These are phyloP conservation scores for Vaccinium macrocarpon DNA, from an alignment of 148 eudicot genomes.

Conservation along the genomic window DNA sequence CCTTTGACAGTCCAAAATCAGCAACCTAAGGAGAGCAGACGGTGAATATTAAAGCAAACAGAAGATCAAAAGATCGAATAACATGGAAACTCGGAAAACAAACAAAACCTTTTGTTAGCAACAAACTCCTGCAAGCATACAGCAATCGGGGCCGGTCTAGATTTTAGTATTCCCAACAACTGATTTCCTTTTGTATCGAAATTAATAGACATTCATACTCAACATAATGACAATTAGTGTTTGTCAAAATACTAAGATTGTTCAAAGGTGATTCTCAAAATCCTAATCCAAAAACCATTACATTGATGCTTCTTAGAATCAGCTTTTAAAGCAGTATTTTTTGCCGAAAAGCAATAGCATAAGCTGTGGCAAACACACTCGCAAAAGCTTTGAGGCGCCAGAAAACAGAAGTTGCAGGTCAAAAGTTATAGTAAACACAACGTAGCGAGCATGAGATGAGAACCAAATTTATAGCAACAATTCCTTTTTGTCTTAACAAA, in stretches of 20 bases:
- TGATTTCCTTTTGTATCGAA: not conserved
- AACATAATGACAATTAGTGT: not conserved
- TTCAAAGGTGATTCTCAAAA: not conserved
- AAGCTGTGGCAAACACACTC: not conserved
- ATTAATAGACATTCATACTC: not conserved
- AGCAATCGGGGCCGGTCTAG: not conserved
- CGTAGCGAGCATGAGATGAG: not conserved
- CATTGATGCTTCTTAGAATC: not conserved
- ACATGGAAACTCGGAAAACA: not conserved
- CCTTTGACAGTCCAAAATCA: conserved; percentile 97
- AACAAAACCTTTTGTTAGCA: not conserved
- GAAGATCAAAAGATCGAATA: not conserved
- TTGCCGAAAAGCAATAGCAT: not conserved
- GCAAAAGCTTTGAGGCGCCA: not conserved
- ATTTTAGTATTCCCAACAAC: not conserved
- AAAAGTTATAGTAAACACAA: not conserved
- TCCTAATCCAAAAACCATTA: not conserved
- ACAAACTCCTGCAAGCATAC: not conserved
- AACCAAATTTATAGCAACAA: not conserved
- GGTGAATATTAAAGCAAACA: not conserved
- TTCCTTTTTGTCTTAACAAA: not conserved
- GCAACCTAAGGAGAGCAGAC: conserved; percentile 62
- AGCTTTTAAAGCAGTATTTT: not conserved
- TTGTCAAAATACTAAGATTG: not conserved
- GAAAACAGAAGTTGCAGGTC: not conserved